Evolutionary conservation across 2,329 filamentous ascomycete genomes (phyloP).

Genomic region (Aspergillus novoparasiticus): DNA sequence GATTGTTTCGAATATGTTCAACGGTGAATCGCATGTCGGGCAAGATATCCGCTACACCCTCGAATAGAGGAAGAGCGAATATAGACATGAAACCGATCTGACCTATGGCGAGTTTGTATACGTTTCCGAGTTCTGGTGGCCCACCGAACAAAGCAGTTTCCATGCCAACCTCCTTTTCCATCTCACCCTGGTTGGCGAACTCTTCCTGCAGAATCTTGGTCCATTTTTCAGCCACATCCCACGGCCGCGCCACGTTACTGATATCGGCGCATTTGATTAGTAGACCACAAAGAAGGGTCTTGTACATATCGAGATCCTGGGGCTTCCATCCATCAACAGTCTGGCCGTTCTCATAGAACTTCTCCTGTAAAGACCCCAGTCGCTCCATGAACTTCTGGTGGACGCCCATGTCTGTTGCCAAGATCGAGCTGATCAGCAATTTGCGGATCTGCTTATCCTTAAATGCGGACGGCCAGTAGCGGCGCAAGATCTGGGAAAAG

Average conservation of each 20-base stretch:
- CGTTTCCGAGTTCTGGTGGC: conserved; percentile 78
- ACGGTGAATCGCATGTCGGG: conserved; percentile 83
- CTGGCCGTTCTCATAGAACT: conserved; percentile 67
- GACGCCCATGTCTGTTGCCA: conserved; percentile 95
- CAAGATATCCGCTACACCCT: conserved; percentile 81
- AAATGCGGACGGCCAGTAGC: conserved; percentile 86
- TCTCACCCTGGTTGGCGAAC: conserved; percentile 87
- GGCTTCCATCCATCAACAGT: conserved; percentile 73
- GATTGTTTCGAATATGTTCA: conserved; percentile 78
- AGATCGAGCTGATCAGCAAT: conserved; percentile 94
- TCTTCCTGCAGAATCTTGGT: conserved; percentile 93
- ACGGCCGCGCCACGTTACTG: conserved; percentile 90
- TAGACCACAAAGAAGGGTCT: conserved; percentile 80
- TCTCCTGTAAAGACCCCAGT: conserved; percentile 77
- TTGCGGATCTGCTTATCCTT: conserved; percentile 77
- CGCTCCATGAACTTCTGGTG: conserved; percentile 97
- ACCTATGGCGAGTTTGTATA: conserved; percentile 78
- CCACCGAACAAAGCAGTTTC: conserved; percentile 80
- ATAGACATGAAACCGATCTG: conserved; percentile 97
- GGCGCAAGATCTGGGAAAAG: conserved; percentile 90
- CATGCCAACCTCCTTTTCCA: conserved; percentile 87
- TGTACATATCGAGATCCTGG: conserved; percentile 74
- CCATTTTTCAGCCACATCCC: conserved; percentile 82
- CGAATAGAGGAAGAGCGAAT: conserved; percentile 90
- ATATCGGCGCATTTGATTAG: conserved; percentile 99